Evolutionary conservation across 1,284 basidiomycete species (phyloP).

Genomic region (Moniliophthora roreri): DNA sequence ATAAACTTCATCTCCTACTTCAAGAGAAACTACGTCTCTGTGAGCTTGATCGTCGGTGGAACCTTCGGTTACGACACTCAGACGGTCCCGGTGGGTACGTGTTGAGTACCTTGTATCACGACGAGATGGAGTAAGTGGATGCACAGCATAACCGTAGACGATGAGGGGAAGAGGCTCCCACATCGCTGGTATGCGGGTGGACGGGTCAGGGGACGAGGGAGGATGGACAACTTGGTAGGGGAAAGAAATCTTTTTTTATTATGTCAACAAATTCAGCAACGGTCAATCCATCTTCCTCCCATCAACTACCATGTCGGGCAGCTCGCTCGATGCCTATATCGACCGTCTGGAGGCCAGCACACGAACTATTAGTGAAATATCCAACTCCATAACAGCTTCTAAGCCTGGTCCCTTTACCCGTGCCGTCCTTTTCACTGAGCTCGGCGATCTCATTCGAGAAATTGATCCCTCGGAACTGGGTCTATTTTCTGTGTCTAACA

Average conservation of each 20-base stretch:
- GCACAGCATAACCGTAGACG: slow-evolving; percentile 81
- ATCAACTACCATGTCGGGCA: slow-evolving; percentile 24
- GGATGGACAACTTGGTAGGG: slow-evolving; percentile 9
- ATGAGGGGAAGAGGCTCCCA: slow-evolving; percentile 83
- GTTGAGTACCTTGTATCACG: slow-evolving; percentile 68
- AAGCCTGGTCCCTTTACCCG: slow-evolving; percentile 44
- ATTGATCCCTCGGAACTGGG: slow-evolving; percentile 74
- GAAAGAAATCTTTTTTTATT: slow-evolving; percentile 6
- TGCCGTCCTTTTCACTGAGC: slow-evolving; percentile 58
- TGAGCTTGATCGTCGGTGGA: slow-evolving; percentile 67
- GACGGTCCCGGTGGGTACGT: slow-evolving; percentile 44
- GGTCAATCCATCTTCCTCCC: slow-evolving; percentile 19
- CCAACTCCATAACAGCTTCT: slow-evolving; percentile 21
- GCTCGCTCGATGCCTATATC: slow-evolving; percentile 44
- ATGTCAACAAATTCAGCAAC: slow-evolving; percentile 2
- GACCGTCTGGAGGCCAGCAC: slow-evolving; percentile 40
- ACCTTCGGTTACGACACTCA: slow-evolving; percentile 69
- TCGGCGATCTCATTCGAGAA: slow-evolving; percentile 76
- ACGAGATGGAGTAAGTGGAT: slow-evolving; percentile 72
- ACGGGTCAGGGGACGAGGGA: slow-evolving; percentile 1
- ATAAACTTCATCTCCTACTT: slow-evolving; percentile 95
- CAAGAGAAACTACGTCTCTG: slow-evolving; percentile 77
- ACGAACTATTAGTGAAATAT: slow-evolving; percentile 33
- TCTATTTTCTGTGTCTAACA: slow-evolving; percentile 46
- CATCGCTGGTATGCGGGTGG: slow-evolving; percentile 23